Percentiles rank a stretch among this genome's conserved stretches.
phyloP scores from a whole-genome alignment of 2,329 filamentous ascomycete species.

The Monosporascus sp. region DNA sequence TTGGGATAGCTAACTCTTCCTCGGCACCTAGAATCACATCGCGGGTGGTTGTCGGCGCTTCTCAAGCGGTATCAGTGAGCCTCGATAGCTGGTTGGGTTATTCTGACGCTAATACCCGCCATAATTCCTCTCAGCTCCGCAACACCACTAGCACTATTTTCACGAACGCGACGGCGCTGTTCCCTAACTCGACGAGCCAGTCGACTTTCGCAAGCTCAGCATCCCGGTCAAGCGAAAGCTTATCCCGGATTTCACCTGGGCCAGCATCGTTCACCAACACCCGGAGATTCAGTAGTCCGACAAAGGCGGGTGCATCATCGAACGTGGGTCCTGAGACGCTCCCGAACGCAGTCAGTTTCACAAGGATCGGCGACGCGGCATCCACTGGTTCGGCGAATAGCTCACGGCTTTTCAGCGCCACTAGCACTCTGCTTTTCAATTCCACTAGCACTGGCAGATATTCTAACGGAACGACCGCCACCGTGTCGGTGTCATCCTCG shows the following conservation, averaged over 20 bases:
- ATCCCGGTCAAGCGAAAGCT: background rate
- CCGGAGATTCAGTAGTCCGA: background rate
- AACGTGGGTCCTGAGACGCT: background rate
- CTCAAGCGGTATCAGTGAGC: constrained; percentile 5
- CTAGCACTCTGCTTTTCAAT: background rate
- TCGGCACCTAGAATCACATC: constrained; percentile 2
- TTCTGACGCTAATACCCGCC: background rate
- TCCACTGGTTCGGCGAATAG: background rate
- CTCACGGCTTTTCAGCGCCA: background rate
- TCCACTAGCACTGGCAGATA: background rate
- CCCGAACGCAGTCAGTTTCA: background rate
- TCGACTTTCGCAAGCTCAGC: background rate
- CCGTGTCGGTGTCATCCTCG: background rate
- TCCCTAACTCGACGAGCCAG: constrained; percentile 11
- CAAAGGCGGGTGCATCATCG: background rate
- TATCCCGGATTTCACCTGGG: background rate
- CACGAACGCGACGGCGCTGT: background rate
- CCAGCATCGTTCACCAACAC: background rate
- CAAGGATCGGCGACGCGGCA: constrained; percentile 1
- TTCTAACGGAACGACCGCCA: background rate
- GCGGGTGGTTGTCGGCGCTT: background rate
- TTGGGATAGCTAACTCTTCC: constrained; percentile 4
- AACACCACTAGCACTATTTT: constrained; percentile 2
- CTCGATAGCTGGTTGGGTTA: constrained; percentile 1
- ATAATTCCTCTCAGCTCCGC: constrained; percentile 1